These are phyloP conservation scores for Ogataea henricii DNA, from an alignment of 805 yeast species.

Conservation along the genomic window DNA sequence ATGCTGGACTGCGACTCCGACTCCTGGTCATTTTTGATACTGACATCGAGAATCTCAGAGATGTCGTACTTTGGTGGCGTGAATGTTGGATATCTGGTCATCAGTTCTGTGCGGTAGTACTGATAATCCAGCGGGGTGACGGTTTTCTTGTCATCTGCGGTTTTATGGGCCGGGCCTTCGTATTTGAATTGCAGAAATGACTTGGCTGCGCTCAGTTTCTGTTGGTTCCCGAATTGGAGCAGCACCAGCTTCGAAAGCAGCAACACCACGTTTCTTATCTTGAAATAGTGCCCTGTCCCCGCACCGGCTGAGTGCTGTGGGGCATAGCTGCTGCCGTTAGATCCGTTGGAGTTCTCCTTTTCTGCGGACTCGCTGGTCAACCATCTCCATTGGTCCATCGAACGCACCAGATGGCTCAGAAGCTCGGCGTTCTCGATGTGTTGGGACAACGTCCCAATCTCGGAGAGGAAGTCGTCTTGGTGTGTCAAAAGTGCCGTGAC, in stretches of 20 bases:
- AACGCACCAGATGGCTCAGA: slow-evolving; percentile 45
- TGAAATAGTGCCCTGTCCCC: slow-evolving; percentile 29
- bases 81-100: slow-evolving; percentile 74
- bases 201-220: slow-evolving; percentile 45
- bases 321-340: slow-evolving; percentile 7
- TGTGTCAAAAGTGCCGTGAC: slow-evolving; percentile 15
- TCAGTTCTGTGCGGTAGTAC: slow-evolving; percentile 72
- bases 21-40: slow-evolving; percentile 20
- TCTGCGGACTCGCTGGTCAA: slow-evolving; percentile 28
- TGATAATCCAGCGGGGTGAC: slow-evolving; percentile 87
- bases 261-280: slow-evolving; percentile 57
- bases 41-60: slow-evolving; percentile 46
- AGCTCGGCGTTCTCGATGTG: slow-evolving; percentile 37
- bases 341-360: slow-evolving; percentile 15
- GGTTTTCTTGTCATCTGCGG: slow-evolving; percentile 20
- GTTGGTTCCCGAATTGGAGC: slow-evolving; percentile 63
- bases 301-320: background rate
- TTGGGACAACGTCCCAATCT: slow-evolving; percentile 7
- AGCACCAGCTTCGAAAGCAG: slow-evolving; percentile 55
- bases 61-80: slow-evolving; percentile 50
- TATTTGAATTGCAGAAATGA: slow-evolving; percentile 45
- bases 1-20: slow-evolving; percentile 12
- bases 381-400: slow-evolving; percentile 73
- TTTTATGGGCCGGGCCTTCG: slow-evolving; percentile 19
- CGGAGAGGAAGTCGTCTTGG: slow-evolving; percentile 10